Evolutionary conservation across 306 rosid species (phyloP), one percentile per base, ranked within the genome.

Genomic region (Sechiopsis laciniata): DNA sequence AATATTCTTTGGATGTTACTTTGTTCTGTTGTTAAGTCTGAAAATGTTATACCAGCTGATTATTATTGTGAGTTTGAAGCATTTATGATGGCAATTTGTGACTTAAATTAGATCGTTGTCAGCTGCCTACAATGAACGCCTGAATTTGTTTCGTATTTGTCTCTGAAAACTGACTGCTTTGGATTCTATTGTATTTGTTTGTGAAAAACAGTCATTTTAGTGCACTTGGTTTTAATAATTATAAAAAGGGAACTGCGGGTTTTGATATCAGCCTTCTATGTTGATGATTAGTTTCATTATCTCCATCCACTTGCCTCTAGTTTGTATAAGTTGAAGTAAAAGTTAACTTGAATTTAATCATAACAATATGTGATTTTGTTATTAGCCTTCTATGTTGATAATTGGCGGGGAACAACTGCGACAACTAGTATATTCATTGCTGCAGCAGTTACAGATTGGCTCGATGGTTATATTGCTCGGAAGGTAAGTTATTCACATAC

Each of bases 391-490:
- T 91, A 89, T 19, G 69, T 87, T 68, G 93, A 95, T 68, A 88
- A 86, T 78, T 81, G 92, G 91, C 83, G 88, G 75, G 99, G 97
- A 76, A 82, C 95, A 2, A 84, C 88, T 10, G 87, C 95, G 40
- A 89, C 99, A 5, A 91, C 99, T 3, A 83, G 86, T 73, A 91
- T 95, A 75, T 95, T 95, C 76, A 75, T 91, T 0, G 84, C 82
- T 48, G 99, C 97, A 10, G 88, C 99, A 9, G 59, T 88, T 77
- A 95, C 99, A 0, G 99, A 95, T 77, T 95, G 99, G 99, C 99
- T 95, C 42, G 99, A 95, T 84, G 99, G 99, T 14, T 95, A 95
- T 77, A 75, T 95, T 81, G 97, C 99, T 77, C 89, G 99, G 80
- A 95, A 85, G 96, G 99, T 91, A 59, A 26, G 13, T 46, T 42